Evolutionary conservation across 31 red algal genomes (phyloP), one percentile per base, ranked within the genome.

Genomic region (Bonnemaisonia californica): DNA sequence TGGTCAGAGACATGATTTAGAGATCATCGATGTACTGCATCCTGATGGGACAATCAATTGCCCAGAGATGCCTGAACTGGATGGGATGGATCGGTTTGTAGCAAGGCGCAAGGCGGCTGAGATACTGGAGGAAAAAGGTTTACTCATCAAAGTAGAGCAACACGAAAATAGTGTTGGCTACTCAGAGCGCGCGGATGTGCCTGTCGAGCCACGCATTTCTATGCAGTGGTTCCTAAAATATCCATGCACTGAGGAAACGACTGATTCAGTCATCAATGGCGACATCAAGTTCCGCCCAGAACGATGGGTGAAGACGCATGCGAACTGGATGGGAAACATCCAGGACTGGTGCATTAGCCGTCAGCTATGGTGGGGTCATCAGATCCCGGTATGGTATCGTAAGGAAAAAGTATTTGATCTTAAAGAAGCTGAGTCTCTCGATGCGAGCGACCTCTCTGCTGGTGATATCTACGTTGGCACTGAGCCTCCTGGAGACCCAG

Each of bases 331-430:
- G 22, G 91, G 89, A 37, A 95, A 99, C 29, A 95, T 94, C 62
- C 91, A 72, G 4, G 94, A 97, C 29, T 99, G 98, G 98, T 99
- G 98, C 41, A 85, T 99, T 12, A 93, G 88, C 0, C 88, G 98
- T 37, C 98, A 99, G 71, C 67, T 99, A 22, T 99, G 98, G 98
- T 99, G 98, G 98, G 98, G 93, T 1, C 98, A 96, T 80, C 91
- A 91, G 32, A 89, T 99, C 40, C 98, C 98, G 1, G 97, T 93
- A 9, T 99, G 88, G n/a, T n/a, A n/a, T n/a, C n/a, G n/a, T n/a
- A n/a, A n/a, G n/a, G n/a, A n/a, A n/a, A n/a, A n/a, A n/a, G n/a
- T n/a, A n/a, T n/a, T n/a, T n/a, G n/a, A n/a, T n/a, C n/a, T n/a
- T n/a, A n/a, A n/a, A n/a, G n/a, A n/a, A n/a, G n/a, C n/a, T n/a